These are phyloP conservation scores for Cyclaneusma minus DNA, from an alignment of 2,329 filamentous ascomycete species.

Conservation along the genomic window DNA sequence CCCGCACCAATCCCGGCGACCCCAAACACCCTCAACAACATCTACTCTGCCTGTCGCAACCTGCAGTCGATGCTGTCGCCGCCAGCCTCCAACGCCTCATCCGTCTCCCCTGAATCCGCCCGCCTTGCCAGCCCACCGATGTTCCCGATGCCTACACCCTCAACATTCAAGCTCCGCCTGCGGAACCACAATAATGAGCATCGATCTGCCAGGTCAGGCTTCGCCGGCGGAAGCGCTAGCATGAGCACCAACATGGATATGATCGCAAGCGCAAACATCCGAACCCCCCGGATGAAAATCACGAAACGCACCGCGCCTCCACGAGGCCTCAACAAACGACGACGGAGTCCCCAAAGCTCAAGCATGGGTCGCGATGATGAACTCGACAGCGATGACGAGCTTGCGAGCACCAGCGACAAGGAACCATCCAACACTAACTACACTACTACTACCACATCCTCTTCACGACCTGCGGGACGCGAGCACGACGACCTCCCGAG, in stretches of 20 bases:
- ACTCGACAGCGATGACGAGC: constrained; percentile 13
- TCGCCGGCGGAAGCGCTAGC: too few species aligned
- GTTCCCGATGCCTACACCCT: constrained; percentile 10
- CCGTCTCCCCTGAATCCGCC: too few species aligned
- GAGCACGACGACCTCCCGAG: constrained; percentile 12
- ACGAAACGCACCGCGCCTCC: constrained; percentile 31
- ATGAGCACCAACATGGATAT: too few species aligned
- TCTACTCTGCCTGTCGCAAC: constrained; percentile 43
- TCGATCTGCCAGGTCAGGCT: constrained; percentile 8
- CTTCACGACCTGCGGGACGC: constrained; percentile 3
- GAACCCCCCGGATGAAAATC: constrained; percentile 23
- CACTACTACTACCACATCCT: constrained; percentile 3
- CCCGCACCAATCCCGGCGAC: constrained; percentile 32
- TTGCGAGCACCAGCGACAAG: constrained; percentile 10
- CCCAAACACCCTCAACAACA: constrained; percentile 33
- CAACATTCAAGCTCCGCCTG: constrained; percentile 37
- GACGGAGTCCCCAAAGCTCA: constrained; percentile 31
- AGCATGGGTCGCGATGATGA: constrained; percentile 17
- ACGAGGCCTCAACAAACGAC: constrained; percentile 32
- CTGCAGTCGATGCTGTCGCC: constrained; percentile 41
- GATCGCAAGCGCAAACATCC: constrained; percentile 2
- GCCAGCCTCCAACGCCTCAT: constrained; percentile 20
- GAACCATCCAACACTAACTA: constrained; percentile 7
- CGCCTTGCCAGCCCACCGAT: constrained; percentile 41
- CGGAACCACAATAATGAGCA: constrained; percentile 25